phyloP scores from a whole-genome alignment of 148 eudicot genomes.

The Dianthus caryophyllus region DNA sequence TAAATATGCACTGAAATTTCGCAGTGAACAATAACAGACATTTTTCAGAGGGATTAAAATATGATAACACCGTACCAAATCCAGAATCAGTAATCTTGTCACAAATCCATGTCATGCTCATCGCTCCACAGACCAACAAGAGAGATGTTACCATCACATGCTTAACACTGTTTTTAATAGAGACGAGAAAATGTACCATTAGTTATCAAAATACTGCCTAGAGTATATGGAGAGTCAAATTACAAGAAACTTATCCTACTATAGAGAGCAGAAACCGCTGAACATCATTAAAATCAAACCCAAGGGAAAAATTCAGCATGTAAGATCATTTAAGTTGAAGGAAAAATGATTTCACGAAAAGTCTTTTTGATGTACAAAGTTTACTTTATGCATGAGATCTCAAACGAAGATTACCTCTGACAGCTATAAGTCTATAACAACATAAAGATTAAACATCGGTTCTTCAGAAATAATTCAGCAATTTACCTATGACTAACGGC shows the following conservation, averaged over 20 bases:
- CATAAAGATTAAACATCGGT: not conserved
- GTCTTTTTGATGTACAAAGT: not conserved
- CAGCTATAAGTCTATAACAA: not conserved
- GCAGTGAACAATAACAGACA: not conserved
- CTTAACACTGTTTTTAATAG: conserved; percentile 43
- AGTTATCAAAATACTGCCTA: not conserved
- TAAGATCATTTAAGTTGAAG: not conserved
- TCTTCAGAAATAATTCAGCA: not conserved
- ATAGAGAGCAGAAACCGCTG: not conserved
- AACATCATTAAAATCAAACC: not conserved
- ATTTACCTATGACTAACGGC: conserved; percentile 66
- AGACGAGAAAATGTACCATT: not conserved
- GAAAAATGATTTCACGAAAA: not conserved
- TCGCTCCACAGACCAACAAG: conserved; percentile 80
- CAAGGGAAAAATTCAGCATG: not conserved
- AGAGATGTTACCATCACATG: conserved; percentile 83
- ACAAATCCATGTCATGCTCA: conserved; percentile 92
- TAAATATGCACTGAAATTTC: not conserved
- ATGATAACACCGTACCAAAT: conserved; percentile 52
- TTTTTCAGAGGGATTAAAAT: not conserved
- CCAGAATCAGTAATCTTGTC: conserved; percentile 89
- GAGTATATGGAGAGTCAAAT: not conserved
- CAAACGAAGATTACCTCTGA: not conserved
- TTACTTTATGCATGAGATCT: not conserved
- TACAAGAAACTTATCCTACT: not conserved